phyloP scores from a whole-genome alignment of 129 eudicot species.

The Heracleum sosnowskyi region DNA sequence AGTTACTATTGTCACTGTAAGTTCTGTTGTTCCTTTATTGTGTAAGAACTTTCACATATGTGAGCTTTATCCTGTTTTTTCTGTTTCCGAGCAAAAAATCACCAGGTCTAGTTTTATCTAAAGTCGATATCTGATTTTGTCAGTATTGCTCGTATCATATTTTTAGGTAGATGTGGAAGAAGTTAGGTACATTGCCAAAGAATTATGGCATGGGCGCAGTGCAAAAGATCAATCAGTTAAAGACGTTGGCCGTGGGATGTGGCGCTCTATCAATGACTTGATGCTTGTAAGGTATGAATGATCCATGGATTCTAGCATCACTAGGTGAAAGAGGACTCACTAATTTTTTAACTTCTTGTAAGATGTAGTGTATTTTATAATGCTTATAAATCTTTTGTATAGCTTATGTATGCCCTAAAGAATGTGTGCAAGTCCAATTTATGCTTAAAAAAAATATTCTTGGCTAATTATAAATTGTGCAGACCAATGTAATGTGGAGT shows the following conservation, averaged over 20 bases:
- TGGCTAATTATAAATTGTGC: not conserved
- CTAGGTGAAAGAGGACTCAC: not conserved
- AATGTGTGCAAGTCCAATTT: not conserved
- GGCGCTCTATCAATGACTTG: constrained; percentile 90
- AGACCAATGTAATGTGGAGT: not conserved
- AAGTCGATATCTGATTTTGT: constrained; percentile 1
- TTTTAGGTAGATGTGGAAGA: constrained; percentile 88
- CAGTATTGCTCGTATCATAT: constrained; percentile 1
- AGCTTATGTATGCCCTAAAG: not conserved
- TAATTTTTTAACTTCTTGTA: constrained; percentile 5
- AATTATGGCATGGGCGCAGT: constrained; percentile 96
- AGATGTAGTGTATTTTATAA: not conserved
- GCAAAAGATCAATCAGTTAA: constrained; percentile 71
- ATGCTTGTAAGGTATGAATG: constrained; percentile 76
- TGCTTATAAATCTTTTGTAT: not conserved
- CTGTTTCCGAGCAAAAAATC: not conserved
- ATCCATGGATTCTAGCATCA: constrained; percentile 1
- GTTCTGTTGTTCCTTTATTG: not conserved
- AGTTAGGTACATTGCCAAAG: constrained; percentile 82
- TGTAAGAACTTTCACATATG: not conserved
- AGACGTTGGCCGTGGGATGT: constrained; percentile 96
- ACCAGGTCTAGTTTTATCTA: not conserved
- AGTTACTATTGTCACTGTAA: not conserved
- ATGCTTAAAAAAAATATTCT: not conserved
- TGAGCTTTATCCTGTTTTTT: not conserved